Base-by-base conservation (phyloP, 495 filamentous ascomycete genomes). In the Friedmanniomyces simplex region DNA sequence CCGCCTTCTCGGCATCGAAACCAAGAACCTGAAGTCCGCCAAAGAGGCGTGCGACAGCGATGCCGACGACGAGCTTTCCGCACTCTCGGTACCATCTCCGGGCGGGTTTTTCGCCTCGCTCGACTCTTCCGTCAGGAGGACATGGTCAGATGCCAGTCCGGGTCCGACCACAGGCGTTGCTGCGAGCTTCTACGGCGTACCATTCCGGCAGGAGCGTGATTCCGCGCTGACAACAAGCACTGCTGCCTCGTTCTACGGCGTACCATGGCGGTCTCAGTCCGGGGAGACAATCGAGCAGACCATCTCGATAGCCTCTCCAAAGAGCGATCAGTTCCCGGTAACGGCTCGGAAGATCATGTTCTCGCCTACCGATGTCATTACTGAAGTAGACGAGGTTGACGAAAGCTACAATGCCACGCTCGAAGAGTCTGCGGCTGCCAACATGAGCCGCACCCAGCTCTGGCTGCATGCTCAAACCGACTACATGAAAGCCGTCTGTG, bases 91-190 rank as follows among this genome's bases (percentile, higher is more conserved):
- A 49, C 90, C 90, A 2, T 95, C 90, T 1, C 90, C 90, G 0
- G 87, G 88, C 25, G 88, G 87, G 0, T 95, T 96, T 75, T 96
- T 96, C 68, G 84, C 88, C 20, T 88, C 86, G 0, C 77, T 96
- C 18, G 84, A 79, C 16, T 75, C 80, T 1, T 77, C 81, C 49
- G 26, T 59, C 14, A 79, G 89, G 52, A 82, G 85, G 64, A 93
- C 89, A 4, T 96, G 90, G 90, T 69, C 62, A 51, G 72, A 78
- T 65, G 52, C 75, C 32, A 72, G 76, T n/a, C 75, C 57, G 0
- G 59, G 49, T 0, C 70, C 70, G 1, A 68, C 63, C 22, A 73
- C 70, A 1, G 63, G 66, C 26, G 67, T 63, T 34, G 70, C 70
- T 2, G 54, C 56, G 10, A 18, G 42, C n/a, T 66, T 66, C 49